Evolutionary conservation across 2,329 filamentous ascomycete genomes (phyloP).

Genomic region (Intubia oerlemansii): DNA sequence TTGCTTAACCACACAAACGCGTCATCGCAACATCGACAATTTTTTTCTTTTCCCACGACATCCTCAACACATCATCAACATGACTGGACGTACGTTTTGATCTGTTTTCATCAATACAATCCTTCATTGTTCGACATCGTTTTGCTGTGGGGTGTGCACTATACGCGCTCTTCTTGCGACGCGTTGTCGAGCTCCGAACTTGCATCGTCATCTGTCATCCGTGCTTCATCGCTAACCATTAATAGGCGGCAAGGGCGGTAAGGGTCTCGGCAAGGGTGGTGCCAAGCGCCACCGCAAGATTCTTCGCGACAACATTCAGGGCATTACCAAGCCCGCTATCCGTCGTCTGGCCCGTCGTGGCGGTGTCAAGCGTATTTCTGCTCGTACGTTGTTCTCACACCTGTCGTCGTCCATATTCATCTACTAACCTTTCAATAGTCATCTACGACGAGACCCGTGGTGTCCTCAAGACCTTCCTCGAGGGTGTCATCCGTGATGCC

Average conservation of each 20-base stretch:
- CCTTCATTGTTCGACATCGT: background rate
- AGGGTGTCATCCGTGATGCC: slow-evolving; percentile 55
- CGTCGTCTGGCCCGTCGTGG: slow-evolving; percentile 96
- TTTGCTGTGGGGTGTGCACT: background rate
- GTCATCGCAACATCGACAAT: too few species aligned
- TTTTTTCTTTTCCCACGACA: too few species aligned
- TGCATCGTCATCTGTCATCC: too few species aligned
- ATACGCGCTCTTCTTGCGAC: background rate
- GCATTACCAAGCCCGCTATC: slow-evolving; percentile 97
- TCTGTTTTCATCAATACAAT: background rate
- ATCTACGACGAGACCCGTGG: slow-evolving; percentile 63
- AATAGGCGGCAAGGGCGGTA: slow-evolving; percentile 80
- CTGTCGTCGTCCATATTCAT: too few species aligned
- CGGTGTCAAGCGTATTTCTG: slow-evolving; percentile 99
- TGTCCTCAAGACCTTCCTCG: slow-evolving; percentile 61
- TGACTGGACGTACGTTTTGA: slow-evolving; percentile 49
- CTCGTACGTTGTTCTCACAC: too few species aligned
- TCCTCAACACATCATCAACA: slow-evolving; percentile 25
- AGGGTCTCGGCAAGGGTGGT: slow-evolving; percentile 94
- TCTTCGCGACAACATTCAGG: slow-evolving; percentile 98
- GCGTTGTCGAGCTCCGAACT: too few species aligned
- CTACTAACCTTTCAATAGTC: slow-evolving; percentile 13
- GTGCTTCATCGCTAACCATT: background rate
- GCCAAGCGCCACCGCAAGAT: slow-evolving; percentile 99
- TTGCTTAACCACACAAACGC: too few species aligned